phyloP scores from a whole-genome alignment of 805 yeast genomes.

The Lipomyces yamadae region DNA sequence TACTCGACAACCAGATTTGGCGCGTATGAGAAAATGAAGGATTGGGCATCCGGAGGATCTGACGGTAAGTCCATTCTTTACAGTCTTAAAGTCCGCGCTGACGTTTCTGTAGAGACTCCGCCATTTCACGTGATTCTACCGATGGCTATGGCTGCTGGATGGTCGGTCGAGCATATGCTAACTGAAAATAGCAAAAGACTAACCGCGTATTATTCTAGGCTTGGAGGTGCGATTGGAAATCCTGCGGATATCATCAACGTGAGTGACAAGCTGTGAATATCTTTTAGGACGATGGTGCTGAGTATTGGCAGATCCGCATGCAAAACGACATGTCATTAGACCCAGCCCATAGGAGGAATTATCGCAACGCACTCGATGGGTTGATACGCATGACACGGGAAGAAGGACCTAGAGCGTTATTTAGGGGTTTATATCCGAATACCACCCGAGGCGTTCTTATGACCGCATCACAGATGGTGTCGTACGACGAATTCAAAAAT shows the following conservation, averaged over 20 bases:
- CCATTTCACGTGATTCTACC: slow-evolving; percentile 67
- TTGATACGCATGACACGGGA: slow-evolving; percentile 59
- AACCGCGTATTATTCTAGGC: slow-evolving; percentile 19
- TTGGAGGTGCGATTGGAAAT: slow-evolving; percentile 85
- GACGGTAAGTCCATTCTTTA: slow-evolving; percentile 12
- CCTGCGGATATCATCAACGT: slow-evolving; percentile 88
- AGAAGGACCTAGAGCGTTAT: slow-evolving; percentile 64
- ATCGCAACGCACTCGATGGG: slow-evolving; percentile 80
- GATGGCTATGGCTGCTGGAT: slow-evolving; percentile 84
- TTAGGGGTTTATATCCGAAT: slow-evolving; percentile 79
- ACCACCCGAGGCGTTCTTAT: slow-evolving; percentile 78
- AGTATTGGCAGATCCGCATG: slow-evolving; percentile 51
- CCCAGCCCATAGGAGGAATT: slow-evolving; percentile 66
- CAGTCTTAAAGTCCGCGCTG: slow-evolving; percentile 37
- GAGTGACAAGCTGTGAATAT: slow-evolving; percentile 46
- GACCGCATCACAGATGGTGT: slow-evolving; percentile 91
- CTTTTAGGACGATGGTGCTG: background rate
- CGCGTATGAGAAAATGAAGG: slow-evolving; percentile 77
- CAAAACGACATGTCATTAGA: slow-evolving; percentile 82
- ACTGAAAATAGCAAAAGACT: background rate
- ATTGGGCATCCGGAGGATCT: slow-evolving; percentile 41
- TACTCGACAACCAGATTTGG: slow-evolving; percentile 88
- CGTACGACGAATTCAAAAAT: slow-evolving; percentile 76
- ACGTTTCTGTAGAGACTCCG: slow-evolving; percentile 53
- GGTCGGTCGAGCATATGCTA: slow-evolving; percentile 40